Base-by-base conservation (phyloP, 352 stramenopile genomes). In the Peronosclerospora sorghi region DNA sequence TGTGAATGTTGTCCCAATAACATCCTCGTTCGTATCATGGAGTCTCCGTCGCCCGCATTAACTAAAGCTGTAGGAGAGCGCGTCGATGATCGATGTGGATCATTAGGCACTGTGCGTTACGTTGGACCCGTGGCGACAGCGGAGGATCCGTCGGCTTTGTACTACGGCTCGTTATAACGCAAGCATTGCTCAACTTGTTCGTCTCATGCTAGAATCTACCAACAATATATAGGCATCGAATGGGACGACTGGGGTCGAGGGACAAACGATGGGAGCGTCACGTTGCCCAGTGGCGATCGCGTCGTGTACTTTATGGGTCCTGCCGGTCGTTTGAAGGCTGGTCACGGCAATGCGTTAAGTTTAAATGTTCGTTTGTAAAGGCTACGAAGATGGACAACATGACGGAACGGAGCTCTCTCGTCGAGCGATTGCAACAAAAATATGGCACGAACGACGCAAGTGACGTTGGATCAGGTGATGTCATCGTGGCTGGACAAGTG, bases 241-340 rank as follows among this genome's bases (percentile, higher is more conserved):
- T 98, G 94, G 89, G 95, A 98, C 58, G 80, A 86, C 40, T 71
- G 66, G 56, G 83, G 71, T 0, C 73, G 92, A 23, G 95, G 94
- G 1, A 95, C 95, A 51, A 91, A 98, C 54, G 91, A 98, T 67
- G 95, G 95, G 26, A 85, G 75, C 42, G 91, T 97, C 13, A 66
- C 86, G 28, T 46, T 80, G n/a, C 53, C 86, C 48, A 53, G 69
- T 70, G 70, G 65, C 41, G 62, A 73, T 77, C 51, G 77, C 68
- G 59, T 96, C 56, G 62, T 73, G n/a, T 81, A 96, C 60, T 93
- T 95, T 50, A 23, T 38, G n/a, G 73, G 71, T 0, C 66, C 73
- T 17, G 10, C 62, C 14, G 58, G 62, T 8, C 63, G 63, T 4
- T 9, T 48, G 24, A 19, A 38, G 13, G 15, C 29, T 21, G 43